Evolutionary conservation across 140 eudicot genomes (phyloP).

Genomic region (Ambrosia hybrid): DNA sequence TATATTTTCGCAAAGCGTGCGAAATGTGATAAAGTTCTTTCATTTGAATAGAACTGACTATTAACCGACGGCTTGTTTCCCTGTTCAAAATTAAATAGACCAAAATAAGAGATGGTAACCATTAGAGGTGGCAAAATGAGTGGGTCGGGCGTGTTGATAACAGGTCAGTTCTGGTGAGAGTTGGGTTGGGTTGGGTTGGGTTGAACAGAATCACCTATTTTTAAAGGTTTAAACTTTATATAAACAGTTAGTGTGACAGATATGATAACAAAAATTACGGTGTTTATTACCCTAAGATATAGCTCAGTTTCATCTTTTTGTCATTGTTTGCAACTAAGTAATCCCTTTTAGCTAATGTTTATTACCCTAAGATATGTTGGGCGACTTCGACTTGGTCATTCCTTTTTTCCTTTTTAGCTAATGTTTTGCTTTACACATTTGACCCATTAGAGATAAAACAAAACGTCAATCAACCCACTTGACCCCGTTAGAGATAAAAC

Average conservation of each 20-base stretch:
- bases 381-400: background rate
- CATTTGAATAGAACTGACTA: conserved; percentile 84
- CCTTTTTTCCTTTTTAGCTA: no score
- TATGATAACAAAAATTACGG: background rate
- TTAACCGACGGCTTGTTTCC: conserved; percentile 93
- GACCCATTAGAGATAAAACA: background rate
- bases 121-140: background rate
- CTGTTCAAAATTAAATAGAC: conserved; percentile 37
- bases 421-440: background rate
- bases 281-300: background rate
- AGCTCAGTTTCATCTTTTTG: no score
- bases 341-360: no score
- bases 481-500: conserved; percentile 6
- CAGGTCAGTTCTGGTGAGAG: no score
- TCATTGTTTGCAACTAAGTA: no score
- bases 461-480: background rate
- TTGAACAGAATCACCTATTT: no score
- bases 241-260: background rate
- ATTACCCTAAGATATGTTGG: no score
- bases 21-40: conserved; percentile 75
- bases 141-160: no score
- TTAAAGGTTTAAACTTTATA: no score
- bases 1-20: conserved; percentile 87
- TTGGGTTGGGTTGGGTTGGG: no score
- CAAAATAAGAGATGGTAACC: background rate